These are phyloP conservation scores for Paraconiothyrium sp. DNA, from an alignment of 2,329 filamentous ascomycete species.

Conservation along the genomic window DNA sequence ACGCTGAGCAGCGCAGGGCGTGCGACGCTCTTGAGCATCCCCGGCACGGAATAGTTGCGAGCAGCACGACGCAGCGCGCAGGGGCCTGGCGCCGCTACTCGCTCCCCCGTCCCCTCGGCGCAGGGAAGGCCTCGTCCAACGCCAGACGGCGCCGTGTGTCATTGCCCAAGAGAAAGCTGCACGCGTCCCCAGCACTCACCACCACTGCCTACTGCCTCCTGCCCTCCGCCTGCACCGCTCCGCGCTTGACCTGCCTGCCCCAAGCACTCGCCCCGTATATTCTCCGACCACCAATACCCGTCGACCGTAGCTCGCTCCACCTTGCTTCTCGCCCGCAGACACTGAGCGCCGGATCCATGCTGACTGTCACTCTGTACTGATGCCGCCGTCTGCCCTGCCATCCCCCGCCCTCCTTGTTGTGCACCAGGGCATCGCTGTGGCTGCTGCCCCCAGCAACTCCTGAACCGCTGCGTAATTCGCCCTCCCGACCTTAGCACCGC, in stretches of 20 bases:
- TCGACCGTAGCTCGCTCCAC: slow-evolving; percentile 24
- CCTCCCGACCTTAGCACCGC: slow-evolving; percentile 34
- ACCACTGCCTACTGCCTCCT: slow-evolving; percentile 11
- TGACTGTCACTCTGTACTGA: slow-evolving; percentile 31
- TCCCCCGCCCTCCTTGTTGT: slow-evolving; percentile 36
- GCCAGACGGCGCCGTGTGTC: slow-evolving; percentile 39
- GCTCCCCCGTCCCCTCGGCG: slow-evolving; percentile 31
- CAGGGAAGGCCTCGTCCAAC: slow-evolving; percentile 35
- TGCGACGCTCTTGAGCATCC: slow-evolving; percentile 16
- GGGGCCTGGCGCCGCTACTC: slow-evolving; percentile 43
- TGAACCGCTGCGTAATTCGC: slow-evolving; percentile 37
- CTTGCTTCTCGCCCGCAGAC: slow-evolving; percentile 32
- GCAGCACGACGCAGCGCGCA: slow-evolving; percentile 23
- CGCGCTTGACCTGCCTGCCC: slow-evolving; percentile 18
- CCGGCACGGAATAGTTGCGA: background rate
- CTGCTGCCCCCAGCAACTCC: slow-evolving; percentile 30
- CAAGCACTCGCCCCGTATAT: slow-evolving; percentile 27
- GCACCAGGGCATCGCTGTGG: slow-evolving; percentile 31
- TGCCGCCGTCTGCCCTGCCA: slow-evolving; percentile 37
- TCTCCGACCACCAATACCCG: slow-evolving; percentile 33
- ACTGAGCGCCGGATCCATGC: slow-evolving; percentile 37
- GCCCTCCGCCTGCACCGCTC: background rate
- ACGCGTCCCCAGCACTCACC: slow-evolving; percentile 30
- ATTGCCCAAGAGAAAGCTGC: slow-evolving; percentile 37
- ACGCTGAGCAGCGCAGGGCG: slow-evolving; percentile 36